Conservation (phyloP, 768 basidiomycete genomes). For the Suillus alpinus region DNA sequence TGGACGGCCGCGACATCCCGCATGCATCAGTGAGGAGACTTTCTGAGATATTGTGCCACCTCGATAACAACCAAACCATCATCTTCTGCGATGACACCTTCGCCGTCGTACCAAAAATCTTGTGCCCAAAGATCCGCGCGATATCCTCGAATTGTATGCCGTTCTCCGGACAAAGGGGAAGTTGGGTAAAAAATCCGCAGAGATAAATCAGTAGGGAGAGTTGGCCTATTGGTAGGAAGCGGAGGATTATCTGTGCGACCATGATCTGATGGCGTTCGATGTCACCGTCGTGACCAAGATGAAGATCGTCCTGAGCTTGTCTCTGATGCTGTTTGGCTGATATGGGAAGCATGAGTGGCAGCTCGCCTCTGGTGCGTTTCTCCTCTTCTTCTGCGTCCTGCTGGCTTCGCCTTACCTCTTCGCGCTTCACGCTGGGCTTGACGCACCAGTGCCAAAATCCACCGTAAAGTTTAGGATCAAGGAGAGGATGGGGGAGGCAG, state of each 20-base stretch:
- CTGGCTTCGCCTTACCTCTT: constrained; percentile 26
- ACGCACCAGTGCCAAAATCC: constrained; percentile 46
- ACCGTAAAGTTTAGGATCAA: constrained; percentile 39
- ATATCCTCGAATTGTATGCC: constrained; percentile 44
- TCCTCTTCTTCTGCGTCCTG: constrained; percentile 34
- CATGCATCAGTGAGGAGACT: constrained; percentile 23
- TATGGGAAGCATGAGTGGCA: constrained; percentile 13
- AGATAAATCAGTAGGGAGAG: constrained; percentile 45
- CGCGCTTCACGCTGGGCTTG: constrained; percentile 37
- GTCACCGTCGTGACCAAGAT: constrained; percentile 15
- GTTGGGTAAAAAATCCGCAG: constrained; percentile 47
- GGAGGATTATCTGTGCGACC: constrained; percentile 47
- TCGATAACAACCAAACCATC: constrained; percentile 32
- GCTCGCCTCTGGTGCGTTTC: constrained; percentile 24
- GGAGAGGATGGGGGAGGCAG: constrained; percentile 43
- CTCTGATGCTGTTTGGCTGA: constrained; percentile 9
- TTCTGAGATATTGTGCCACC: constrained; percentile 27
- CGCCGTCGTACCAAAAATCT: constrained; percentile 35
- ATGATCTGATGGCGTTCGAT: constrained; percentile 34
- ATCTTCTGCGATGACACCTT: constrained; percentile 24
- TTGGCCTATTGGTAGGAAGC: constrained; percentile 41
- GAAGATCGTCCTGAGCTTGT: constrained; percentile 12
- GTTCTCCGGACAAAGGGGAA: constrained; percentile 50
- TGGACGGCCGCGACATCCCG: constrained; percentile 17
- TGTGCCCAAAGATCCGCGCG: constrained; percentile 44